Conservation (phyloP, 129 eudicot genomes). For the Centella asiatica region DNA sequence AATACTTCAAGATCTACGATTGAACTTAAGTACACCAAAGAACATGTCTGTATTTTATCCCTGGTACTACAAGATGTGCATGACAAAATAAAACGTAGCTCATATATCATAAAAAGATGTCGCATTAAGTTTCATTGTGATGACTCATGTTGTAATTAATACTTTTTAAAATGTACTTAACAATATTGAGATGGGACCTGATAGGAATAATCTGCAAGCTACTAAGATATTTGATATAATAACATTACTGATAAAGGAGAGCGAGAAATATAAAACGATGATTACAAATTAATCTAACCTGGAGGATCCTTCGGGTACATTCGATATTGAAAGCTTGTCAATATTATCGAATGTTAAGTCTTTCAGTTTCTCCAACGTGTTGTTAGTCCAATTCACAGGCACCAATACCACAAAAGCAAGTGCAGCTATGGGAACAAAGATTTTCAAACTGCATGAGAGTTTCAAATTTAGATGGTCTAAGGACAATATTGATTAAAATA, state of each 20-base stretch:
- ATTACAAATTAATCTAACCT: constrained; percentile 33
- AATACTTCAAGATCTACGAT: too few relatives aligned
- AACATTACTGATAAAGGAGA: neutral
- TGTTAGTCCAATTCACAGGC: constrained; percentile 86
- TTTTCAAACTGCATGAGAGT: constrained; percentile 67
- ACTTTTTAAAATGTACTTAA: neutral
- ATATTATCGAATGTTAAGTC: constrained; percentile 62
- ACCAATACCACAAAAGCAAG: constrained; percentile 76
- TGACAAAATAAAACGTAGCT: too few relatives aligned
- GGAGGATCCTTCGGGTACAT: constrained; percentile 70
- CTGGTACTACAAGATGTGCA: too few relatives aligned
- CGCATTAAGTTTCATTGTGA: neutral
- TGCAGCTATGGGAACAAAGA: constrained; percentile 76
- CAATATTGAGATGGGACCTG: neutral
- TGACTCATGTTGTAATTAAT: neutral
- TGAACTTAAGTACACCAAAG: too few relatives aligned
- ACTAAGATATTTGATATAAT: neutral
- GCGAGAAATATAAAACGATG: neutral
- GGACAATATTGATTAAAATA: neutral
- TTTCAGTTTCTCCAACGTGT: constrained; percentile 31
- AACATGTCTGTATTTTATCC: too few relatives aligned
- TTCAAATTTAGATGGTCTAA: neutral
- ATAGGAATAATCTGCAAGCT: neutral
- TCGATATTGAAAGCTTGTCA: constrained; percentile 93
- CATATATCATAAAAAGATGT: too few relatives aligned